Evolutionary conservation across 176 grass and related monocot genomes (phyloP).

Genomic region (Zoysia pacifica): DNA sequence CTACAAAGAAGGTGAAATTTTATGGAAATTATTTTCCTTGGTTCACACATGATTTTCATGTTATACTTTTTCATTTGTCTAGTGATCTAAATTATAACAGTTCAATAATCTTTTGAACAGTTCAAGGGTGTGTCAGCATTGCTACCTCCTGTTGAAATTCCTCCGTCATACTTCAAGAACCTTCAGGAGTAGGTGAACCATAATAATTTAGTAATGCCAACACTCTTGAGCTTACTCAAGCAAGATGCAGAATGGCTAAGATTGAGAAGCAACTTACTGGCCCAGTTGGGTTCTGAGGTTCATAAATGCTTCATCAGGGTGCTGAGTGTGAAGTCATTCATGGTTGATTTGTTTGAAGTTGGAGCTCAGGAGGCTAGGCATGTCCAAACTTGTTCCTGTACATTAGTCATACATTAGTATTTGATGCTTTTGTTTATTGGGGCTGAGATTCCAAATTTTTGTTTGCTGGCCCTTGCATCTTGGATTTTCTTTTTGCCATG

Average conservation of each 20-base stretch:
- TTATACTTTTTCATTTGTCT: constrained; percentile 18
- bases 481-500: too few relatives aligned
- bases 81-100: constrained; percentile 32
- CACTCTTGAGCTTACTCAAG: constrained; percentile 25
- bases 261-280: background rate
- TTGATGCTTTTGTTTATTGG: background rate
- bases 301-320: constrained; percentile 29
- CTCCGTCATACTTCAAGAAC: constrained; percentile 52
- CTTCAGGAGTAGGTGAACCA: constrained; percentile 26
- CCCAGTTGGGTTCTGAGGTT: background rate
- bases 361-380: constrained; percentile 28
- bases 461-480: too few relatives aligned
- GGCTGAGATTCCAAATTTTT: too few relatives aligned
- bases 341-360: constrained; percentile 23
- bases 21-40: too few relatives aligned
- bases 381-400: constrained; percentile 36
- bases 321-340: constrained; percentile 16
- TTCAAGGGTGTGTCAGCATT: constrained; percentile 76
- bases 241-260: constrained; percentile 13
- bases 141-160: constrained; percentile 62
- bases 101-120: constrained; percentile 56
- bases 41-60: background rate
- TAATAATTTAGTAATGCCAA: constrained; percentile 5
- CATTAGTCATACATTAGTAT: constrained; percentile 52
- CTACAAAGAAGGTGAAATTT: too few relatives aligned